Percentiles rank a stretch among this genome's conserved stretches.
These are phyloP conservation scores for Tricholoma terreum DNA, from an alignment of 768 basidiomycete genomes.

Conservation along the genomic window DNA sequence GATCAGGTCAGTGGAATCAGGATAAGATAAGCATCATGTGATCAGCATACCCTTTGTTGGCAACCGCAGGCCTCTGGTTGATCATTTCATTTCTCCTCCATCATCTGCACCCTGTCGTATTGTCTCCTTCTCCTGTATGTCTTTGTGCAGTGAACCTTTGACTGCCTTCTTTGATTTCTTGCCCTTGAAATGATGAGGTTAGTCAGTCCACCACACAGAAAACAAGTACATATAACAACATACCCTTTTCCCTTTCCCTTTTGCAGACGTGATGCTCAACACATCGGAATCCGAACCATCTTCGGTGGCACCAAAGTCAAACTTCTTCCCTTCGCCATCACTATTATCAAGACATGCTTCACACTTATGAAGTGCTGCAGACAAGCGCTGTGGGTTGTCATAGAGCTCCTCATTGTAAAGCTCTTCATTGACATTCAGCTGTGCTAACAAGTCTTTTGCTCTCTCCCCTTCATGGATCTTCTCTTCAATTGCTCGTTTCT, in stretches of 20 bases:
- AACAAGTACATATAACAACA: neutral
- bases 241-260: neutral
- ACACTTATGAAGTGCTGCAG: neutral
- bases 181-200: neutral
- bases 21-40: neutral
- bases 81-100: conserved; percentile 1
- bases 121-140: conserved; percentile 7
- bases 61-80: neutral
- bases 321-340: conserved; percentile 2
- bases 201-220: neutral
- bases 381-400: conserved; percentile 1
- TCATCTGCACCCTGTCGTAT: conserved; percentile 4
- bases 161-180: neutral
- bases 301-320: conserved; percentile 3
- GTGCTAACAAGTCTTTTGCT: conserved; percentile 4
- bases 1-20: neutral
- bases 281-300: neutral
- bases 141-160: conserved; percentile 3
- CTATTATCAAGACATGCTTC: neutral
- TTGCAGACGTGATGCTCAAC: neutral
- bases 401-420: neutral
- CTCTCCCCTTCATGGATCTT: neutral
- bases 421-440: conserved; percentile 7
- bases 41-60: neutral
- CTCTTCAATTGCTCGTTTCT: conserved; percentile 2